phyloP scores from a whole-genome alignment of 176 grass and related monocot species.

The Alopecurus myosuroides region DNA sequence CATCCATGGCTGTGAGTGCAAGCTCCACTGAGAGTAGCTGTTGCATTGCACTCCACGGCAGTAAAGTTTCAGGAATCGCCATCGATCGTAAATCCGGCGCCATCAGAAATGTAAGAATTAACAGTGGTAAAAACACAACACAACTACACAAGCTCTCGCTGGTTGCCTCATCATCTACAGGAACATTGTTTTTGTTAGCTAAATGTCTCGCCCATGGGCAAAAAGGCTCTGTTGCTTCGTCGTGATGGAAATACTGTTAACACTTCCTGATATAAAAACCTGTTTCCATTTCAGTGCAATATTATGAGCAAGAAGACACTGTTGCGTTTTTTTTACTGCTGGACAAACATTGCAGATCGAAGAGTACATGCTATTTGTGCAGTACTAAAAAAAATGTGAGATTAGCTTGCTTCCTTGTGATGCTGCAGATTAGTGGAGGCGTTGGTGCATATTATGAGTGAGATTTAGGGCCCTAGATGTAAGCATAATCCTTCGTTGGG shows the following conservation, averaged over 20 bases:
- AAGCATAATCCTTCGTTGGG: conserved; percentile 4
- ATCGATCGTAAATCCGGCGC: too few relatives aligned
- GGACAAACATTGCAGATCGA: not conserved
- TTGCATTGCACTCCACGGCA: not conserved
- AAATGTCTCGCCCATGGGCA: not conserved
- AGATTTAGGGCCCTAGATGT: conserved; percentile 3
- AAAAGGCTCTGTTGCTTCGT: not conserved
- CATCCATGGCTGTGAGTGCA: too few relatives aligned
- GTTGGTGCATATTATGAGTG: not conserved
- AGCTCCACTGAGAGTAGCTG: too few relatives aligned
- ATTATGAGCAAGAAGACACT: not conserved
- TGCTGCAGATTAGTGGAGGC: not conserved
- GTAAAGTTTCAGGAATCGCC: too few relatives aligned
- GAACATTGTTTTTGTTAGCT: not conserved
- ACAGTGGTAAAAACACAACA: not conserved
- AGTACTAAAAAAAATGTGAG: not conserved
- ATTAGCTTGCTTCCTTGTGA: not conserved
- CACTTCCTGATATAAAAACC: not conserved
- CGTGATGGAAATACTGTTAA: not conserved
- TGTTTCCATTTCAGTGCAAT: not conserved
- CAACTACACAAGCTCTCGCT: not conserved
- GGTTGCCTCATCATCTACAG: too few relatives aligned
- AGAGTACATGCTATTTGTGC: not conserved
- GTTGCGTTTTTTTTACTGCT: not conserved
- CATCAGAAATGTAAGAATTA: not conserved